A percentile compares a stretch with the other conserved stretches of the same genome.
phyloP scores from a whole-genome alignment of 2,329 filamentous ascomycete genomes.

The Phialocephala subalpina region DNA sequence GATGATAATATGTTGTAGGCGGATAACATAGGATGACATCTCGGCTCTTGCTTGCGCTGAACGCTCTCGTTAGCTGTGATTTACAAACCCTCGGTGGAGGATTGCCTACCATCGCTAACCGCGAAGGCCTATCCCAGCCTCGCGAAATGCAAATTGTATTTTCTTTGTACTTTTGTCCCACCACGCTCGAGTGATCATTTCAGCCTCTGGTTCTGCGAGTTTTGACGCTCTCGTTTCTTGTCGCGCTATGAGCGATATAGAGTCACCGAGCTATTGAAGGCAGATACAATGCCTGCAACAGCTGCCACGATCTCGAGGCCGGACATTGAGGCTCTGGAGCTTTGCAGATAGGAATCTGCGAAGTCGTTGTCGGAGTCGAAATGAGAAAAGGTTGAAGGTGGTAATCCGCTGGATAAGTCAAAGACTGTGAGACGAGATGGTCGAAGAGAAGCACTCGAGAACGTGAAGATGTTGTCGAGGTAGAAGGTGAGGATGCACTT shows the following conservation, averaged over 20 bases:
- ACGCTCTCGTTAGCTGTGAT: background rate
- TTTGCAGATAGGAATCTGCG: background rate
- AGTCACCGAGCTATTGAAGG: background rate
- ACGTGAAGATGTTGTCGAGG: background rate
- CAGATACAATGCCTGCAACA: background rate
- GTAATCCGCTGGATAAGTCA: no score
- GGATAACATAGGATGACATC: background rate
- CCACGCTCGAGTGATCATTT: background rate
- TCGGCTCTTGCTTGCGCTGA: constrained; percentile 2
- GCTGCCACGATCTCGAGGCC: background rate
- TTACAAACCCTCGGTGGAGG: no score
- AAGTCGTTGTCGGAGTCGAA: background rate
- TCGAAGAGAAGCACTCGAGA: background rate
- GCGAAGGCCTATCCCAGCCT: background rate
- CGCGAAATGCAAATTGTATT: background rate
- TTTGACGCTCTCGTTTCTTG: background rate
- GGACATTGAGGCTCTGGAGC: background rate
- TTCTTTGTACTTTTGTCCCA: background rate
- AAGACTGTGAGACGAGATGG: background rate
- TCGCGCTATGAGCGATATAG: background rate
- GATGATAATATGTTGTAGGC: background rate
- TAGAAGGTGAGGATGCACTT: background rate
- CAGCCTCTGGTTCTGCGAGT: background rate
- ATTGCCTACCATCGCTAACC: background rate
- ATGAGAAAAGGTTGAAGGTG: background rate